Evolutionary conservation across 1,139 yeast genomes (phyloP), one percentile per base, ranked within the genome.

Genomic region (Blastobotrys indianensis): DNA sequence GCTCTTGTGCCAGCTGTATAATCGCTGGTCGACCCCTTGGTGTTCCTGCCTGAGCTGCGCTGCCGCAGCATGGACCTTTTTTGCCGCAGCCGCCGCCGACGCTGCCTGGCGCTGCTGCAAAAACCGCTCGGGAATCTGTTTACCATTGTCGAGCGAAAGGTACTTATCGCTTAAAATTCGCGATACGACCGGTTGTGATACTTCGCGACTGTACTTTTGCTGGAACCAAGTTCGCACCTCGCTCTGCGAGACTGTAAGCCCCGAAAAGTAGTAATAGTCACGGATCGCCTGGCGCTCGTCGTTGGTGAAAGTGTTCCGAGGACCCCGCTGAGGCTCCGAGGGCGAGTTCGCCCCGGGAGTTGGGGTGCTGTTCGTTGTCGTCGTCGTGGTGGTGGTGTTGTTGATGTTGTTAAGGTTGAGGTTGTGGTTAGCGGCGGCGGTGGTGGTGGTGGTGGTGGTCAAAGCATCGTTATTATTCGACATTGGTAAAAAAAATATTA

Each of bases 151-250:
- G 23, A 41, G 15, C 29, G 30, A 16, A 2, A 23, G 40, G 11
- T 41, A 41, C 31, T 41, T 41, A 9, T 30, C 36, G 31, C 37
- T 30, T 20, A 41, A 13, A 31, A 41, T 41, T 13, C 45, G 29
- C 29, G 31, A 16, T 17, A 41, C 45, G 11, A 41, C 45, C 4
- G 45, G 45, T 20, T 41, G 45, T 4, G 40, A 36, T 3, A 41
- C 45, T 23, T 41, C 45, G 12, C 45, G 40, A 20, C 20, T 36
- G 36, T 41, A 41, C 15, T 35, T 7, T 12, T 20, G 28, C 20
- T 41, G 45, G 31, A 41, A 41, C 45, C 45, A 41, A 7, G 10
- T 13, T 2, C 45, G 45, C 12, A 34, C 39, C 28, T 41, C 45
- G 31, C 40, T 36, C 28, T 41, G 45, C 12, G 45, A 36, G 16